These are phyloP conservation scores for Camelina neglecta DNA, from an alignment of 345 rosid species.

Conservation along the genomic window DNA sequence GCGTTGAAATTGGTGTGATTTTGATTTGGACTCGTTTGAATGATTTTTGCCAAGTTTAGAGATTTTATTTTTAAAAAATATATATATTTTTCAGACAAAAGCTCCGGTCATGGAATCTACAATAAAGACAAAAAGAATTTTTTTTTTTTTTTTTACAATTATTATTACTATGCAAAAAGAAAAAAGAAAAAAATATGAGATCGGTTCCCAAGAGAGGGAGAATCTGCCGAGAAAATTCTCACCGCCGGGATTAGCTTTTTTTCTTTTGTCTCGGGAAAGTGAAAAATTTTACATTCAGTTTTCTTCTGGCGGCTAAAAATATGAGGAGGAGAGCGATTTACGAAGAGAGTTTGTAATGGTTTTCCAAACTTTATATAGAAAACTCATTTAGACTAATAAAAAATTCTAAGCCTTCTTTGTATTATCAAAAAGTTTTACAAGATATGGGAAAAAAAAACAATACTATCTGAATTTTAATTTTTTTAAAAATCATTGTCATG, in stretches of 20 bases:
- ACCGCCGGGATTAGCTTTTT: constrained; percentile 17
- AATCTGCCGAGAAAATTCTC: constrained; percentile 36
- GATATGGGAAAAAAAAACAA: not conserved
- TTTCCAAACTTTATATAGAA: constrained; percentile 23
- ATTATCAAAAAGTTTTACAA: constrained; percentile 2
- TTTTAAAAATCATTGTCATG: constrained; percentile 31
- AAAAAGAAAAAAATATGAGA: not conserved
- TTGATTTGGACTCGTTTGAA: constrained; percentile 23
- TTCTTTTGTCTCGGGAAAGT: not conserved
- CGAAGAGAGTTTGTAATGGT: constrained; percentile 20
- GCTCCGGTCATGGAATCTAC: constrained; percentile 38
- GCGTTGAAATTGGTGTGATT: constrained; percentile 22
- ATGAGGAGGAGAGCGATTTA: constrained; percentile 25
- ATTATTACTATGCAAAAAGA: not conserved
- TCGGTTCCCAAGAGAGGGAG: constrained; percentile 34
- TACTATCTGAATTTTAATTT: constrained; percentile 10
- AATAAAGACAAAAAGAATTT: constrained; percentile 30
- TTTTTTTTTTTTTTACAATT: constrained; percentile 20
- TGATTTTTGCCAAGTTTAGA: constrained; percentile 34
- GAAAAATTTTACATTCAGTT: constrained; percentile 7
- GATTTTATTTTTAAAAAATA: not conserved
- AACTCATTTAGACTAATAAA: not conserved
- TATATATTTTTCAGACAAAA: constrained; percentile 8
- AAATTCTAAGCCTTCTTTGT: not conserved
- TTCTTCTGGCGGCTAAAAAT: constrained; percentile 30